Evolutionary conservation across 306 rosid genomes (phyloP).

Genomic region (Lithocarpus polystachyus): DNA sequence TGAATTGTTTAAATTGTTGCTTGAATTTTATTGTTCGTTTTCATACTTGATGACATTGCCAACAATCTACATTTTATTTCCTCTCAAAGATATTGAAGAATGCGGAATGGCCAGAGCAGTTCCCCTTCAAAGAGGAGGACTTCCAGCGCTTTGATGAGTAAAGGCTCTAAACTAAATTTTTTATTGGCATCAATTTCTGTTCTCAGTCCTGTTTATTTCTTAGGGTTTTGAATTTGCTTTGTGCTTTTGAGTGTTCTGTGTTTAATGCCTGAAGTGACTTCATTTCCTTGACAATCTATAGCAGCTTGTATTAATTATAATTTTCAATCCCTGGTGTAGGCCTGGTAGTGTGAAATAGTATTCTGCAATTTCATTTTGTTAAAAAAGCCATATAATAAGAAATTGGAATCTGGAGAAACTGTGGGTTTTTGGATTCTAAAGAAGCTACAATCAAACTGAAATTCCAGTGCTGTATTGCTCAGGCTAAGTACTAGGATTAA

Average conservation of each 20-base stretch:
- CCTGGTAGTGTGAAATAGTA: background rate
- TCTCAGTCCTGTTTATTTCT: background rate
- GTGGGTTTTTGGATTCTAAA: background rate
- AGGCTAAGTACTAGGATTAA: background rate
- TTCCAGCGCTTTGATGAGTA: slow-evolving; percentile 83
- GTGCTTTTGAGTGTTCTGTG: background rate
- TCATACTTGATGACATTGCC: slow-evolving; percentile 1
- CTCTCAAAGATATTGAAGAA: slow-evolving; percentile 54
- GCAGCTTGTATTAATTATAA: background rate
- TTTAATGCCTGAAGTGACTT: background rate
- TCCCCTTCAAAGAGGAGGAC: slow-evolving; percentile 75
- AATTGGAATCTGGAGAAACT: background rate
- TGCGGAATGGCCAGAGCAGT: slow-evolving; percentile 72
- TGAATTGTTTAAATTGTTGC: background rate
- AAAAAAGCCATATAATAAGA: background rate
- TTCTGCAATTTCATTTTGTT: background rate
- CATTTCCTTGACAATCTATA: background rate
- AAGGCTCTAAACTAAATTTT: slow-evolving; percentile 12
- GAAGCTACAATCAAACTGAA: background rate
- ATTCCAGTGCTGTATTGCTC: background rate
- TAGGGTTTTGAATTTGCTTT: background rate
- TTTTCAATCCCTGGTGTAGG: background rate
- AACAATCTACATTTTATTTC: background rate
- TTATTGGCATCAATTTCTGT: background rate
- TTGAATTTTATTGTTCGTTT: background rate